Evolutionary conservation across 139 green algal species (phyloP), one percentile per base, ranked within the genome.

Genomic region (Coccomyxa sp.): DNA sequence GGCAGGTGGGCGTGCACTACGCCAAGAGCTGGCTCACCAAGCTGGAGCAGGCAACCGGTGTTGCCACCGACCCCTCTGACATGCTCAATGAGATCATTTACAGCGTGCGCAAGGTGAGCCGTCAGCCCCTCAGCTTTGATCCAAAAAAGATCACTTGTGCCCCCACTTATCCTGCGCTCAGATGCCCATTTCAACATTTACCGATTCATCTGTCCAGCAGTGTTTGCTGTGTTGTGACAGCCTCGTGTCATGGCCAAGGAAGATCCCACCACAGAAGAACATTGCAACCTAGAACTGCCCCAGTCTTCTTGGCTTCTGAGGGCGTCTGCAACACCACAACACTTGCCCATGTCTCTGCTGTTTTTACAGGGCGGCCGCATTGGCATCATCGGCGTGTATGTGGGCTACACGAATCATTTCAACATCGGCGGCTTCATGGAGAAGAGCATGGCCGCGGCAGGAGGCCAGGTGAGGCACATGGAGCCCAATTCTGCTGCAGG

Each of bases 391-490:
- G 88, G 87, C 13, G 88, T 90, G 4, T 93, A 93, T 57, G 83
- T 88, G 31, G 93, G 89, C 16, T 88, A 81, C 67, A 83, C 30
- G 79, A 95, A 95, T 88, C 86, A 91, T 58, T 91, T 95, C 84
- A 93, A 94, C 89, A 92, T 95, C 30, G 92, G 93, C 0, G 91
- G 89, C 7, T 92, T 96, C 84, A 96, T 96, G 92, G 93, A 96
- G 87, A 96, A 96, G 90, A 83, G 85, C 18, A 82, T 92, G 17
- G 88, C 76, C 0, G 85, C 92, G 82, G 66, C 58, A 28, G 57
- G 13, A 28, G 76, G 76, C 30, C 76, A 71, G 63, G 63, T 71
- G 21, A 71, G 63, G 1, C 18, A 25, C 21, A 9, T 9, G 21
- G 63, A 21, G 18, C 4, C 63, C 21, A 28, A 25, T 25, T 25